Conservation (phyloP, 192 early-diverging fungal species). For the Mortierella antarctica region DNA sequence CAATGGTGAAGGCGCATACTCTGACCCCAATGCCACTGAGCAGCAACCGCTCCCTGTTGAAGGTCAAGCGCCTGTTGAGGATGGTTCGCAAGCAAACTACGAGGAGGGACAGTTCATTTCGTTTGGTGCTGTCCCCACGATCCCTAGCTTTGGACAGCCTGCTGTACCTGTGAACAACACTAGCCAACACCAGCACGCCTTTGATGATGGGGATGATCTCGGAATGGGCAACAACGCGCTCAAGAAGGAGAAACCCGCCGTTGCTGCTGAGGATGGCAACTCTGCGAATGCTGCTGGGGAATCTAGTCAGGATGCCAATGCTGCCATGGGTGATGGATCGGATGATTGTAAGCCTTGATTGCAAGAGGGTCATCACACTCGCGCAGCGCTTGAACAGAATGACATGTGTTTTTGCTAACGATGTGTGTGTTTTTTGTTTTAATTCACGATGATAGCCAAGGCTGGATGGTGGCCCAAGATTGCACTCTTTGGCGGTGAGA, state of each 20-base stretch:
- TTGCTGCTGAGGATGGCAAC: constrained; percentile 35
- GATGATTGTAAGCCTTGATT: constrained; percentile 29
- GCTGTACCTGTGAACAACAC: constrained; percentile 24
- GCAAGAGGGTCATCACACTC: not conserved
- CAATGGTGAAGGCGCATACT: constrained; percentile 24
- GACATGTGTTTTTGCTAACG: not conserved
- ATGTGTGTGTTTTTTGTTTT: not conserved
- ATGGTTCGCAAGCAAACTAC: constrained; percentile 16
- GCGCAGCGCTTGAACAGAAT: no score
- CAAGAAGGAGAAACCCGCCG: constrained; percentile 49
- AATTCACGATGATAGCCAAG: constrained; percentile 14
- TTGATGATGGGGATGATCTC: constrained; percentile 68
- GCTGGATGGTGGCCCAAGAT: constrained; percentile 46
- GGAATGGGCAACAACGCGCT: constrained; percentile 68
- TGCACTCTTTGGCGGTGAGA: constrained; percentile 41
- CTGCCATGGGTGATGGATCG: constrained; percentile 21
- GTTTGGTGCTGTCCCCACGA: constrained; percentile 46
- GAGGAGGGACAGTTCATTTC: constrained; percentile 47
- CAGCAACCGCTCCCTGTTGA: not conserved
- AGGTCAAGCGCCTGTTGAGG: constrained; percentile 9
- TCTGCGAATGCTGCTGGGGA: constrained; percentile 25
- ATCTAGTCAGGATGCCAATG: not conserved
- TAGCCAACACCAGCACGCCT: constrained; percentile 22
- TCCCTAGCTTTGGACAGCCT: constrained; percentile 38
- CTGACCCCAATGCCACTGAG: constrained; percentile 16